Base-by-base conservation (phyloP, 2,329 filamentous ascomycete genomes). In the Trichoderma atrobrunneum region DNA sequence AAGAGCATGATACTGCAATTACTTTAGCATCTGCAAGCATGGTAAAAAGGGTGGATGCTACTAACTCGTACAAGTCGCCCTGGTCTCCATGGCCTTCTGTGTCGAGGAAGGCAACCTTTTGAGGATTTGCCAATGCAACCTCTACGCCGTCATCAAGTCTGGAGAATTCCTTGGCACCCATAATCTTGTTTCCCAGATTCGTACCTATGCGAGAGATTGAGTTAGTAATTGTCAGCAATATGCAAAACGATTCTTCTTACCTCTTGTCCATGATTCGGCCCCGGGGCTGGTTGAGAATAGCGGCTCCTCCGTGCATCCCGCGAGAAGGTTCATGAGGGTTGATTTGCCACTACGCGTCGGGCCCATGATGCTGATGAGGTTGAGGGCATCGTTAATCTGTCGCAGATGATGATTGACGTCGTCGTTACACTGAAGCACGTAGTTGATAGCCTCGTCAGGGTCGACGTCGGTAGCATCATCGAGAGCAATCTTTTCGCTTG, bases 311-410 rank as follows among this genome's bases (percentile, higher is more conserved):
- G 57, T 62, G 57, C 67, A 70, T 24, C 67, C 67, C 2, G 67
- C 67, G n/a, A 61, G 67, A n/a, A 70, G 67, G 57, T 70, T 70
- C 67, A 70, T 51, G 39, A 70, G 67, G 21, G 67, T 70, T 1
- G 67, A 70, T 28, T 70, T 70, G 21, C 67, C 67, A 24, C 67
- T 70, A 30, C 67, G 67, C 18, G 67, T 70, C n/a, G 67, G 67
- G 11, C 67, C 67, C 67, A 70, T 70, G 30, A 70, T 70, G 67
- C 67, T 70, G 67, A 70, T 70, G 67, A 70, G 67, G 14, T 61
- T 70, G 39, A 70, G 67, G 24, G 67, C 67, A 12, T 70, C 67
- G 18, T 70, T 70, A 21, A 70, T 70, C 57, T 70, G 67, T 16
- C 67, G 67, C n/a, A 70, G 16, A 10, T 70, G 67, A 14, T 54